phyloP scores from a whole-genome alignment of 2,329 filamentous ascomycete genomes.

The Diaporthe aspalathi region DNA sequence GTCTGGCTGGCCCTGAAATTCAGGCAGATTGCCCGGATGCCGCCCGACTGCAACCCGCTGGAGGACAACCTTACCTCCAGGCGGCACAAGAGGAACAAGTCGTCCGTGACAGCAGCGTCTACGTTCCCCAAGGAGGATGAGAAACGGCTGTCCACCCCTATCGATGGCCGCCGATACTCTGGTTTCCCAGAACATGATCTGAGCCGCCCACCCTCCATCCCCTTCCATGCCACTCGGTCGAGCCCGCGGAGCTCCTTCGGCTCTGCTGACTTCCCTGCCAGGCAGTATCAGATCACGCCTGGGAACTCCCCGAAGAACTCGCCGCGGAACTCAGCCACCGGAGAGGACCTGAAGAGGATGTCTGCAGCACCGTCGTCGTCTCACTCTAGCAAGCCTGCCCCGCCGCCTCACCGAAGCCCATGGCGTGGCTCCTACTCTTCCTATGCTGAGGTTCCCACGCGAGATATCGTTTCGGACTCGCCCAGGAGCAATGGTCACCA shows the following conservation, averaged over 20 bases:
- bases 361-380: conserved; percentile 50
- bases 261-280: conserved; percentile 65
- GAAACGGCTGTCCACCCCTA: conserved; percentile 67
- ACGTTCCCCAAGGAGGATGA: conserved; percentile 60
- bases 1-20: conserved; percentile 83
- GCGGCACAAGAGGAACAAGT: conserved; percentile 80
- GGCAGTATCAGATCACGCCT: conserved; percentile 64
- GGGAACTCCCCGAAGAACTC: conserved; percentile 48
- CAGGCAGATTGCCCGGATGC: conserved; percentile 82
- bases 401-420: conserved; percentile 36
- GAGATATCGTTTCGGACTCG: conserved; percentile 39
- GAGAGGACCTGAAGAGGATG: conserved; percentile 58
- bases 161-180: conserved; percentile 57
- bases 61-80: conserved; percentile 86
- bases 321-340: conserved; percentile 56
- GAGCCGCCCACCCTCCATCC: conserved; percentile 67
- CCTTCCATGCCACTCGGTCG: conserved; percentile 82
- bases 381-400: conserved; percentile 25
- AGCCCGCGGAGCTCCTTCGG: conserved; percentile 63
- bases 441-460: conserved; percentile 58
- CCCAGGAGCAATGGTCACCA: conserved; percentile 47
- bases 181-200: conserved; percentile 58
- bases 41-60: conserved; percentile 95
- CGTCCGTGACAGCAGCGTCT: conserved; percentile 61
- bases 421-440: conserved; percentile 54